Evolutionary conservation across 768 basidiomycete species (phyloP).

Genomic region (Daedalea quercina): DNA sequence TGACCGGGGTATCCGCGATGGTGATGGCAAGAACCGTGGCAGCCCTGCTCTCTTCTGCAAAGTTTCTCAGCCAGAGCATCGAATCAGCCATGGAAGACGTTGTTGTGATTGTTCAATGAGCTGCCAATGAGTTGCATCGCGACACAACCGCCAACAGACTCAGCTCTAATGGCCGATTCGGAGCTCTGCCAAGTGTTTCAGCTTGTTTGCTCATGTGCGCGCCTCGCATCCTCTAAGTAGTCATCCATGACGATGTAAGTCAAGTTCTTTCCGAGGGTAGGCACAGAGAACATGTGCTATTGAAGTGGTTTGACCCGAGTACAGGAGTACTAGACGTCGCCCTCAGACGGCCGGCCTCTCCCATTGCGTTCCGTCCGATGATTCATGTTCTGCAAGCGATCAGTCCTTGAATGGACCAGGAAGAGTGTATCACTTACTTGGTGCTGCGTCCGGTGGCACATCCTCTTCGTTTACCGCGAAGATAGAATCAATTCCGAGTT

Average conservation of each 20-base stretch:
- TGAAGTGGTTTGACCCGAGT: too few species aligned
- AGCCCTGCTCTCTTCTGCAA: background rate
- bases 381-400: conserved; percentile 12
- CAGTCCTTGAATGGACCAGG: background rate
- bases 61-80: background rate
- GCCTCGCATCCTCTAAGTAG: too few species aligned
- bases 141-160: too few species aligned
- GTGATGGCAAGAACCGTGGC: background rate
- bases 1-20: background rate
- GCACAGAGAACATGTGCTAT: too few species aligned
- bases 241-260: too few species aligned
- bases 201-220: too few species aligned
- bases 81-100: background rate
- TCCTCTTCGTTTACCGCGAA: conserved; percentile 77
- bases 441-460: conserved; percentile 15
- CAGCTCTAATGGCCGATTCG: too few species aligned
- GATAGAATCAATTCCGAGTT: conserved; percentile 78
- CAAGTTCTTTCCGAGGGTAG: too few species aligned
- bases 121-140: too few species aligned
- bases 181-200: too few species aligned
- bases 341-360: conserved; percentile 17
- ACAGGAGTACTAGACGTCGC: too few species aligned
- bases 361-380: conserved; percentile 21
- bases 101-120: too few species aligned
- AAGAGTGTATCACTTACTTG: background rate